A percentile compares a stretch with the other conserved stretches of the same genome.
phyloP scores from a whole-genome alignment of 352 stramenopile genomes.

The Phytopythium sindhum region DNA sequence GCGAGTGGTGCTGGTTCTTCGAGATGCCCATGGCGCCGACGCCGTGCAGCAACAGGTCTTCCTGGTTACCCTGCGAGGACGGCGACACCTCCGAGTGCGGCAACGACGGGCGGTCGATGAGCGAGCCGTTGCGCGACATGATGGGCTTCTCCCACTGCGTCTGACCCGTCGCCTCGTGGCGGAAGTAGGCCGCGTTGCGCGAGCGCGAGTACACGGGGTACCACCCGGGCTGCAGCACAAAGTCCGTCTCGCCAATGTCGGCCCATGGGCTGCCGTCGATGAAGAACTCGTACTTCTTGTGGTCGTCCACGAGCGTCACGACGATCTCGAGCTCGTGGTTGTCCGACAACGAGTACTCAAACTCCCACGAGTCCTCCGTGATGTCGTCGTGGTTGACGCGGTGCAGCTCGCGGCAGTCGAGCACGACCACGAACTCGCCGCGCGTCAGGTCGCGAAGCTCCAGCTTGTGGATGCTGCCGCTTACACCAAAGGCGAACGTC shows the following conservation, averaged over 20 bases:
- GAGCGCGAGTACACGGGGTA: constrained; percentile 79
- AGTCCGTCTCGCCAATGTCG: constrained; percentile 77
- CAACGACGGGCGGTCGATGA: constrained; percentile 27
- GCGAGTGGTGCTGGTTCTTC: neutral
- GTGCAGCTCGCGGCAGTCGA: constrained; percentile 63
- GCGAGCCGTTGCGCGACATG: constrained; percentile 43
- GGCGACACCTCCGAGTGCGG: constrained; percentile 32
- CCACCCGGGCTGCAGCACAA: constrained; percentile 74
- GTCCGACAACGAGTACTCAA: constrained; percentile 66
- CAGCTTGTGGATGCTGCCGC: constrained; percentile 73
- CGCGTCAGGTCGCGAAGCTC: constrained; percentile 58
- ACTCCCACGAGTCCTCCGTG: constrained; percentile 62
- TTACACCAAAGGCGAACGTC: constrained; percentile 82
- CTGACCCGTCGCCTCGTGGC: constrained; percentile 53
- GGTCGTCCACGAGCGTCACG: constrained; percentile 60
- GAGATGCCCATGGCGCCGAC: constrained; percentile 15
- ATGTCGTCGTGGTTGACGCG: constrained; percentile 66
- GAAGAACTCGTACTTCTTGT: constrained; percentile 72
- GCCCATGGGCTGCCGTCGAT: constrained; percentile 71
- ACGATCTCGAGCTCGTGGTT: constrained; percentile 65
- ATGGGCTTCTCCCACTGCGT: constrained; percentile 78
- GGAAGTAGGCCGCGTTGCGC: constrained; percentile 70
- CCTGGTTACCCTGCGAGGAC: constrained; percentile 24
- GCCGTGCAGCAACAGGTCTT: constrained; percentile 19
- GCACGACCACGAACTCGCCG: constrained; percentile 76